Evolutionary conservation across 805 yeast species (phyloP), one percentile per base, ranked within the genome.

Genomic region (Saturnispora sekii): DNA sequence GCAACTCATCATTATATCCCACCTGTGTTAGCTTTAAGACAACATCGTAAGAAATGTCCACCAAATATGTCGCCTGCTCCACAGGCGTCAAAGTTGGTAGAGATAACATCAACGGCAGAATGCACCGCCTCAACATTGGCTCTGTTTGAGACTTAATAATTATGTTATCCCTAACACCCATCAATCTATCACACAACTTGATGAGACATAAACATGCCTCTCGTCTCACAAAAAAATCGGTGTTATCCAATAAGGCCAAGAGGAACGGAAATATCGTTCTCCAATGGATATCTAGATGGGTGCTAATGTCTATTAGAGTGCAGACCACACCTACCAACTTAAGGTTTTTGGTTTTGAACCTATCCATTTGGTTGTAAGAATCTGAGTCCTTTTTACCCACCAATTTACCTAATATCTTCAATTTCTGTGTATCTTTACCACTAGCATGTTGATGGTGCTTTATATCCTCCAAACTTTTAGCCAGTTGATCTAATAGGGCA

Each of bases 81-180:
- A 42, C 49, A 1, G 66, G 60, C 3, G 64, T 60, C 14, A 57
- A 51, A 5, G 58, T 39, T 3, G 66, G 66, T 32, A 62, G 48
- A 5, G 62, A 50, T 29, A 62, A 41, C 11, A 62, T 39, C 31
- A 57, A 52, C 1, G 66, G 64, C 4, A 51, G 38, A 3, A 62
- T 46, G 2, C 59, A 41, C 9, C 51, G 58, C 16, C 47, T 51
- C 7, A 62, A 40, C 9, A 62, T 37, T 4, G 51, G 44, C 10
- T 46, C 47, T 5, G 60, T 47, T 10, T 56, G 58, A 3, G 63
- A 49, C 34, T 51, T 49, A 1, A 43, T 40, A 7, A 62, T 40
- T 14, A 60, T 53, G 47, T 58, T 56, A 14, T 16, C 15, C n/a
- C 6, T 28, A 5, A 33, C 30, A 3, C 3, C 18, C 9, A 49